Percentiles rank a stretch among this genome's conserved stretches.
These are phyloP conservation scores for Verticillium tricorpus DNA, from an alignment of 2,329 filamentous ascomycete species.

Conservation along the genomic window DNA sequence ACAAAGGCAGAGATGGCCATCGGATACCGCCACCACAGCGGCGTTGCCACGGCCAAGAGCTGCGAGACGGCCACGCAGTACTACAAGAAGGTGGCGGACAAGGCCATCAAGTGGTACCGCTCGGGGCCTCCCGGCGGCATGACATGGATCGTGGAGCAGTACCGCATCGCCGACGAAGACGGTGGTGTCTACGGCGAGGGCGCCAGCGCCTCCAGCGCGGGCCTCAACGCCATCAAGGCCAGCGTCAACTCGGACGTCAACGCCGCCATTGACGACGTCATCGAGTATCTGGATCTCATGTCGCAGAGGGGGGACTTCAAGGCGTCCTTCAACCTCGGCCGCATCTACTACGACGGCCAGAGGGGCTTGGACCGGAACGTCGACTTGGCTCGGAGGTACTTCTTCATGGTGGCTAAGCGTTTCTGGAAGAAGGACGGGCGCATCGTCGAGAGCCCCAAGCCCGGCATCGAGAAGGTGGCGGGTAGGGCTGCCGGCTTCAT, in stretches of 20 bases:
- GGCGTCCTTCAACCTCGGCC: conserved; percentile 79
- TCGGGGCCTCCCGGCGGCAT: conserved; percentile 88
- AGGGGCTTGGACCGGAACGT: conserved; percentile 70
- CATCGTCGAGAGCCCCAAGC: conserved; percentile 62
- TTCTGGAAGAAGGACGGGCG: conserved; percentile 83
- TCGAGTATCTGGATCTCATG: conserved; percentile 90
- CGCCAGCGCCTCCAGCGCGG: conserved; percentile 84
- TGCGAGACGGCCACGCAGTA: conserved; percentile 82
- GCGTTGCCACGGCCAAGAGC: conserved; percentile 78
- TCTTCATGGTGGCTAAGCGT: conserved; percentile 70
- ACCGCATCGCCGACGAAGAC: conserved; percentile 81
- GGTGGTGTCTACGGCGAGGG: conserved; percentile 95
- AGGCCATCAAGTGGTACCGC: conserved; percentile 81
- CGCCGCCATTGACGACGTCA: conserved; percentile 84
- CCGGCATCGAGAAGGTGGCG: conserved; percentile 71
- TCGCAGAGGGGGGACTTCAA: conserved; percentile 85
- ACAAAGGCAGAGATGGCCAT: conserved; percentile 90
- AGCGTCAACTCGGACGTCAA: conserved; percentile 74
- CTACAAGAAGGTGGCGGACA: conserved; percentile 91
- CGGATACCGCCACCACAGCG: conserved; percentile 78
- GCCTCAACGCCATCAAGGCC: conserved; percentile 71
- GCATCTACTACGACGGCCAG: conserved; percentile 84
- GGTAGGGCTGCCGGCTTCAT: conserved; percentile 82
- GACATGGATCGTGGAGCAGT: conserved; percentile 70
- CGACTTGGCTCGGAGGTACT: conserved; percentile 71